These are phyloP conservation scores for Suillus occidentalis DNA, from an alignment of 768 basidiomycete species.

Conservation along the genomic window DNA sequence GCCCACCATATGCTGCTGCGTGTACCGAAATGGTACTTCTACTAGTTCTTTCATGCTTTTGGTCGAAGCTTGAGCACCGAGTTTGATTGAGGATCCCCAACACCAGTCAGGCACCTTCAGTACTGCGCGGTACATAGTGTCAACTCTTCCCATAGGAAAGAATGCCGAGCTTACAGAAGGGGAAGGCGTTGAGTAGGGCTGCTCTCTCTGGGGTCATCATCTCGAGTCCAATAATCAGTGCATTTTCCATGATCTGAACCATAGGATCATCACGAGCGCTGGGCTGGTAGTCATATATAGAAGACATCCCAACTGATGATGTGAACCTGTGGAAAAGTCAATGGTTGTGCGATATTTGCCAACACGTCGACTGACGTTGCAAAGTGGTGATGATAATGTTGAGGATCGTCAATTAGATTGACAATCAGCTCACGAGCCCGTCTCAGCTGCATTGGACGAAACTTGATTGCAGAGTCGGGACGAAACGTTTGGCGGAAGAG, in stretches of 20 bases:
- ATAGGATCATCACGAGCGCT: conserved; percentile 7
- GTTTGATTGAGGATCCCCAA: conserved; percentile 13
- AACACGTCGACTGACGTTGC: conserved; percentile 2
- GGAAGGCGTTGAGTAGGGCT: conserved; percentile 1
- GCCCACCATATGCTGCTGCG: conserved; percentile 11
- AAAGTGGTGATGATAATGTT: conserved; percentile 27
- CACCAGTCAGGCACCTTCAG: conserved; percentile 15
- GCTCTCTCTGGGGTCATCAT: conserved; percentile 3
- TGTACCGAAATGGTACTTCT: conserved; percentile 8
- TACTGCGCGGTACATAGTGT: not conserved
- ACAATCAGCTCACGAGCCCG: conserved; percentile 25
- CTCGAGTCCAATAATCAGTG: not conserved
- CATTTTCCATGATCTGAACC: not conserved
- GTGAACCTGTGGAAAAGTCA: conserved; percentile 13
- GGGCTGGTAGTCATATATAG: conserved; percentile 1
- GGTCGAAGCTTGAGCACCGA: conserved; percentile 1
- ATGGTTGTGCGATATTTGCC: conserved; percentile 3
- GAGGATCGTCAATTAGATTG: conserved; percentile 27
- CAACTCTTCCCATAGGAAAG: not conserved
- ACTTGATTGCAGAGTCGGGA: conserved; percentile 24
- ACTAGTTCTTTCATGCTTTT: not conserved
- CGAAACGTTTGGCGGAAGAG: conserved; percentile 40
- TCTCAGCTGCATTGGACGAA: conserved; percentile 25
- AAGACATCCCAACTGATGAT: conserved; percentile 1
- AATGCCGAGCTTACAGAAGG: conserved; percentile 13